phyloP scores from a whole-genome alignment of 495 filamentous ascomycete genomes.

The Penicillium psychrofluorescens region DNA sequence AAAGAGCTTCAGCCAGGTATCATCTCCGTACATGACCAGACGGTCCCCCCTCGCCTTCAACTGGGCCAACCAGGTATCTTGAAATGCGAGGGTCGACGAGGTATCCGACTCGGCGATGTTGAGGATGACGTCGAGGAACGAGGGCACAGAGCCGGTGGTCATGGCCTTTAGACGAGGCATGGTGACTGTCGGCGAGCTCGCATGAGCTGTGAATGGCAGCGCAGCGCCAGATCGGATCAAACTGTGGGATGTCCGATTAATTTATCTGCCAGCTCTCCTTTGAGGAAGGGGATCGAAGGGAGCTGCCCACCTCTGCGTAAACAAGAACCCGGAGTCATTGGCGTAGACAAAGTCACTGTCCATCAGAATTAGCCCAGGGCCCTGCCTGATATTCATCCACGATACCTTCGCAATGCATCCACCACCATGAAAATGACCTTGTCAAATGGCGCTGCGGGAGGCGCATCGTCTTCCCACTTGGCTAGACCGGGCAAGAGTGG shows the following conservation, averaged over 20 bases:
- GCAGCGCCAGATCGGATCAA: conserved; percentile 77
- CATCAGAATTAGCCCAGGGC: too few species aligned
- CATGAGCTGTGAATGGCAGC: conserved; percentile 90
- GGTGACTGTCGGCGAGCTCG: conserved; percentile 93
- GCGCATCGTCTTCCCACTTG: conserved; percentile 41
- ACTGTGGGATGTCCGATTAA: conserved; percentile 35
- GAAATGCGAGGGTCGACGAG: conserved; percentile 70
- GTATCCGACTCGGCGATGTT: conserved; percentile 96
- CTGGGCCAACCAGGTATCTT: conserved; percentile 95
- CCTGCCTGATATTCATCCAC: background rate
- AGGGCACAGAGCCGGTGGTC: conserved; percentile 91
- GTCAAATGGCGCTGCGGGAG: conserved; percentile 60
- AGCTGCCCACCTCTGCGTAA: conserved; percentile 70
- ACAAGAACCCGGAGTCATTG: conserved; percentile 71
- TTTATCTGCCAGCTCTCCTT: background rate
- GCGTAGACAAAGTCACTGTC: conserved; percentile 90
- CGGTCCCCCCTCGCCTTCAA: conserved; percentile 70
- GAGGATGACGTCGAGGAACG: conserved; percentile 93
- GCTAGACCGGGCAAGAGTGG: conserved; percentile 82
- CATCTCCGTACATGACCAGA: conserved; percentile 92
- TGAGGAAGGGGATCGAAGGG: background rate
- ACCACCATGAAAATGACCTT: conserved; percentile 96
- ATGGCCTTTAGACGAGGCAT: conserved; percentile 98
- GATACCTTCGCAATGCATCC: conserved; percentile 84
- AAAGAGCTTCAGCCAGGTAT: conserved; percentile 97